phyloP scores from a whole-genome alignment of 306 rosid genomes.

The Fagus crenata region DNA sequence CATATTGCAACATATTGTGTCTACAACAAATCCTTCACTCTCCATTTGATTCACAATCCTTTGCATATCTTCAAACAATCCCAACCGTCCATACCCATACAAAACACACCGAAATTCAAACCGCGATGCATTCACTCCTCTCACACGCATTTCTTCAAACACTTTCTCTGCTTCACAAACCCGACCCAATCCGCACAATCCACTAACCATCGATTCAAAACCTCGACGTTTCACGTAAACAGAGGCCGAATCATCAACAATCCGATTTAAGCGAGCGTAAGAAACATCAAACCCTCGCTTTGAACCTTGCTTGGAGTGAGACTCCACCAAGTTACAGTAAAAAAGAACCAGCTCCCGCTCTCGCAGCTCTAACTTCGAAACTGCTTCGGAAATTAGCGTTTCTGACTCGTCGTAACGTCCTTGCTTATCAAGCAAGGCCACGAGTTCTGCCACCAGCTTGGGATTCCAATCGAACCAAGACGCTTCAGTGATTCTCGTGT shows the following conservation, averaged over 20 bases:
- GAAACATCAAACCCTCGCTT: conserved; percentile 53
- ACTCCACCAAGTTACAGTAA: conserved; percentile 57
- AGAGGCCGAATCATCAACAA: conserved; percentile 50
- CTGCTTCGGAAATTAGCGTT: conserved; percentile 47
- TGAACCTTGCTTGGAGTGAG: conserved; percentile 57
- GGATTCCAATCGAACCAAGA: conserved; percentile 78
- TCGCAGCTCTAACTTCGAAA: conserved; percentile 40
- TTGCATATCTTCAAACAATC: conserved; percentile 60
- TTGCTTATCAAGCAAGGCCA: conserved; percentile 57
- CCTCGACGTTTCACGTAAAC: conserved; percentile 56
- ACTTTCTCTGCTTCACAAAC: conserved; percentile 63
- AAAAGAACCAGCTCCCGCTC: conserved; percentile 59
- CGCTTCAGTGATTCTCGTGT: conserved; percentile 49
- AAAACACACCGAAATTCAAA: conserved; percentile 61
- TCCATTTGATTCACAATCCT: conserved; percentile 59
- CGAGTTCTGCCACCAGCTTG: conserved; percentile 59
- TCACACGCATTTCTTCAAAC: conserved; percentile 46
- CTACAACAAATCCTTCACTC: conserved; percentile 48
- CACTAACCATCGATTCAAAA: conserved; percentile 60
- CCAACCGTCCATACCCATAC: conserved; percentile 66
- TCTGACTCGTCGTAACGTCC: conserved; percentile 43
- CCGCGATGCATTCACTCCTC: conserved; percentile 49
- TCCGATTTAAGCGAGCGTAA: conserved; percentile 37
- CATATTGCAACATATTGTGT: conserved; percentile 70
- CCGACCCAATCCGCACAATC: conserved; percentile 63